These are phyloP conservation scores for Monosporascus sp. DNA, from an alignment of 2,329 filamentous ascomycete species.

Conservation along the genomic window DNA sequence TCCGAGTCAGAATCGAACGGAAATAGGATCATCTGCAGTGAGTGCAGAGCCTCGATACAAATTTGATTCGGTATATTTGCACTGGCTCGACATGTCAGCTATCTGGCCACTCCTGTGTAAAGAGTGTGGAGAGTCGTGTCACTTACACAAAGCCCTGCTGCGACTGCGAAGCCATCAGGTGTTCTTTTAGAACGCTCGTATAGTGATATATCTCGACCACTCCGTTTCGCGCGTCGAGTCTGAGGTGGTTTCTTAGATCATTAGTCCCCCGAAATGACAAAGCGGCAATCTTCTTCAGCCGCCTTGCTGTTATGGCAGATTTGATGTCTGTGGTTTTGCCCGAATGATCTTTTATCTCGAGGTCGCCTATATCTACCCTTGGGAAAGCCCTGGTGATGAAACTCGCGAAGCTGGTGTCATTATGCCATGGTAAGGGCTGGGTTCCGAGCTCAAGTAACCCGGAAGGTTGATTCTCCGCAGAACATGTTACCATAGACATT, in stretches of 20 bases:
- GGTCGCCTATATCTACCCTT: neutral
- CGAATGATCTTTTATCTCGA: slow-evolving; percentile 17
- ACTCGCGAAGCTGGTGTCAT: neutral
- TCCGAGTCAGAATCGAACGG: slow-evolving; percentile 15
- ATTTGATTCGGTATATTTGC: slow-evolving; percentile 7
- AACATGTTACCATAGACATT: slow-evolving; percentile 1
- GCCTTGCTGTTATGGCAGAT: slow-evolving; percentile 15
- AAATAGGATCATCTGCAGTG: slow-evolving; percentile 19
- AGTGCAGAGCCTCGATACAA: slow-evolving; percentile 20
- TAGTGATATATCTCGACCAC: slow-evolving; percentile 25
- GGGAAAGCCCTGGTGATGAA: neutral
- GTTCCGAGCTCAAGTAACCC: slow-evolving; percentile 1
- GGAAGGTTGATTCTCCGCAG: neutral
- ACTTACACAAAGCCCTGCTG: too few relatives aligned
- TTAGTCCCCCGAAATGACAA: slow-evolving; percentile 20
- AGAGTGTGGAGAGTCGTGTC: too few relatives aligned
- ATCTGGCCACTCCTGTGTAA: too few relatives aligned
- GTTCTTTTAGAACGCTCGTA: slow-evolving; percentile 25
- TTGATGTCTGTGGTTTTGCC: slow-evolving; percentile 14
- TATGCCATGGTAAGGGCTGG: neutral
- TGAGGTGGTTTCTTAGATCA: slow-evolving; percentile 24
- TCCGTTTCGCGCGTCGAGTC: slow-evolving; percentile 18
- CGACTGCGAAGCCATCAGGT: slow-evolving; percentile 5
- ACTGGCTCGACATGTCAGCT: slow-evolving; percentile 10
- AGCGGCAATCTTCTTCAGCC: slow-evolving; percentile 18